Evolutionary conservation across 305 asterid genomes (phyloP), one percentile per base, ranked within the genome.

Genomic region (Fraxinus albicans): DNA sequence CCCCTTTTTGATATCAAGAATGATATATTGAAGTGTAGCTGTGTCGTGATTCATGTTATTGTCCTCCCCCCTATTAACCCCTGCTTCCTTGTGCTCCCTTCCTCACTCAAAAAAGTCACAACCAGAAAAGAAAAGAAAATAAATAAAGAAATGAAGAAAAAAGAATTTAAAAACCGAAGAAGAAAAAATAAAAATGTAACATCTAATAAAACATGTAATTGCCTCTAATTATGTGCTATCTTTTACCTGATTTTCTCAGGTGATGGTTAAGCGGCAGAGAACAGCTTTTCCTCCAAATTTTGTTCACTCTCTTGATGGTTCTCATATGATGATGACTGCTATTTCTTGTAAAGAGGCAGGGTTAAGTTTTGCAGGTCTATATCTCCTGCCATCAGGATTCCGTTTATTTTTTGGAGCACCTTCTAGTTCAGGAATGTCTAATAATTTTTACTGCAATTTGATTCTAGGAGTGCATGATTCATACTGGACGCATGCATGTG

Each of bases 281-380:
- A 88, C 98, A 21, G 98, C 99, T 67, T 93, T 93, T 80, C 97
- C 99, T 81, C 98, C 99, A 75, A 96, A 96, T 90, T 96, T 94
- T 76, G 97, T 96, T 85, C 99, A 96, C 86, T 96, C 98, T 53
- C 96, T 96, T 5, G 99, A 96, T 81, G 92, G 99, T 50, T 93
- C 97, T 86, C 99, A 96, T 81, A 96, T 96, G 99, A 96, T 96
- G 99, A 96, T 94, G 98, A 96, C 99, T 76, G 99, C 98, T 80
- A 84, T 91, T 90, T 92, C 99, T 74, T 96, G 98, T 87, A 88
- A 94, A 36, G 88, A 93, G 83, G 97, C 96, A 27, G 98, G 98
- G 81, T 84, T 96, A 85, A 90, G 76, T 84, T 96, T 96, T 88
- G 99, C 99, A 89, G 99, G 38, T 69, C 76, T 31, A 77, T 50